phyloP scores from a whole-genome alignment of 1,284 basidiomycete species.

The Phylloporus sp. region DNA sequence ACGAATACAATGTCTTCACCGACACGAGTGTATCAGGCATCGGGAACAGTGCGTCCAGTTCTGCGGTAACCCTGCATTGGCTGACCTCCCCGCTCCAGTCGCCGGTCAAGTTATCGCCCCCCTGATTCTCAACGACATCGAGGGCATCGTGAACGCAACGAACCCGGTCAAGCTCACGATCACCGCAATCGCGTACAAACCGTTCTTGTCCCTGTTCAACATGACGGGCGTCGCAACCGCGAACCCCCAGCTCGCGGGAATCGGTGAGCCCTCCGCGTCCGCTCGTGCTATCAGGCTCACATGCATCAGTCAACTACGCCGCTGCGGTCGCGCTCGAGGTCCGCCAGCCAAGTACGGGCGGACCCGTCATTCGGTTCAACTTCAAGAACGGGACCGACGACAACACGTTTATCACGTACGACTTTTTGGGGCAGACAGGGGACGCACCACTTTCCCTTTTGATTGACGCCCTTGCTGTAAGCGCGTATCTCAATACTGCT shows the following conservation, averaged over 20 bases:
- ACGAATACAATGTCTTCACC: conserved; percentile 78
- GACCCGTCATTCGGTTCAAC: conserved; percentile 71
- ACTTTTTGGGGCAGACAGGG: conserved; percentile 68
- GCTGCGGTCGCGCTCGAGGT: conserved; percentile 77
- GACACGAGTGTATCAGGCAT: conserved; percentile 63
- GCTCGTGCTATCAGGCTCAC: not conserved
- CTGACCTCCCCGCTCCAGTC: conserved; percentile 51
- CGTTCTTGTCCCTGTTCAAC: conserved; percentile 83
- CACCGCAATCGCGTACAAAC: conserved; percentile 79
- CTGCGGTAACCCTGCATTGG: not conserved
- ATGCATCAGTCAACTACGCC: conserved; percentile 72
- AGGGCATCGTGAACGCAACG: conserved; percentile 63
- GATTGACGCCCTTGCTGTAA: conserved; percentile 57
- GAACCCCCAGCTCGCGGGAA: conserved; percentile 66
- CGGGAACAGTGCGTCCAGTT: conserved; percentile 67
- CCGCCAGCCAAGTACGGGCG: conserved; percentile 52
- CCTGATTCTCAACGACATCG: conserved; percentile 67
- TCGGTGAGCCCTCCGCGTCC: conserved; percentile 53
- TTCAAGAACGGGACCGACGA: conserved; percentile 81
- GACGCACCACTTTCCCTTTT: conserved; percentile 68
- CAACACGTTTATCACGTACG: conserved; percentile 59
- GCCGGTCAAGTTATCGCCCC: conserved; percentile 74
- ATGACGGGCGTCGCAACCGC: conserved; percentile 67
- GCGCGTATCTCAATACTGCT: conserved; percentile 9
- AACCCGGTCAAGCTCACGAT: conserved; percentile 74